phyloP scores from a whole-genome alignment of 768 basidiomycete species.

The Naganishia friedmannii region DNA sequence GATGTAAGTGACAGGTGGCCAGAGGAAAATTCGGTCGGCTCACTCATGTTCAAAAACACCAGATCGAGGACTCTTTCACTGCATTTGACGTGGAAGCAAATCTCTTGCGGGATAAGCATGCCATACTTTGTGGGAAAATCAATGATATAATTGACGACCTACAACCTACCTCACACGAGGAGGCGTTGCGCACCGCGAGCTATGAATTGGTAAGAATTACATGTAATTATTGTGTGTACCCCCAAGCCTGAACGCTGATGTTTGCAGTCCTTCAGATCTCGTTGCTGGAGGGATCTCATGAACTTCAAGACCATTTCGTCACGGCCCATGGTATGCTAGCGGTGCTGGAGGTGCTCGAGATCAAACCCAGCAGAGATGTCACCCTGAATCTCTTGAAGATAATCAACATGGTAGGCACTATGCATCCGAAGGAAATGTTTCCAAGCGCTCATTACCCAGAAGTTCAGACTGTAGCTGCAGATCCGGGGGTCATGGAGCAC shows the following conservation, averaged over 20 bases:
- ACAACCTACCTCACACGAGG: constrained; percentile 71
- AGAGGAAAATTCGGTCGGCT: constrained; percentile 8
- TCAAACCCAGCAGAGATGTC: constrained; percentile 78
- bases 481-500: constrained; percentile 83
- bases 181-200: constrained; percentile 73
- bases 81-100: constrained; percentile 91
- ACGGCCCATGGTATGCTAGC: constrained; percentile 92
- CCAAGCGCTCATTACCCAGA: background rate
- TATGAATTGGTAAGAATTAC: constrained; percentile 71
- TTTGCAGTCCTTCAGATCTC: constrained; percentile 57
- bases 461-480: constrained; percentile 58
- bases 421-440: too few species aligned
- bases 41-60: constrained; percentile 6
- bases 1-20: constrained; percentile 60
- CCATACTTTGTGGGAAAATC: constrained; percentile 74
- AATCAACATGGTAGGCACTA: constrained; percentile 70
- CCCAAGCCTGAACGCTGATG: background rate
- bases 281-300: constrained; percentile 73
- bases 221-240: background rate
- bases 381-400: constrained; percentile 80
- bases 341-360: constrained; percentile 87
- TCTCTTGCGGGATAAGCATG: constrained; percentile 87
- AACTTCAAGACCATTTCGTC: constrained; percentile 83
- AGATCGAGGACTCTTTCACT: constrained; percentile 90
- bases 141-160: constrained; percentile 83